Conservation (phyloP, 2,329 filamentous ascomycete genomes). For the Dothiorella sarmentorum region DNA sequence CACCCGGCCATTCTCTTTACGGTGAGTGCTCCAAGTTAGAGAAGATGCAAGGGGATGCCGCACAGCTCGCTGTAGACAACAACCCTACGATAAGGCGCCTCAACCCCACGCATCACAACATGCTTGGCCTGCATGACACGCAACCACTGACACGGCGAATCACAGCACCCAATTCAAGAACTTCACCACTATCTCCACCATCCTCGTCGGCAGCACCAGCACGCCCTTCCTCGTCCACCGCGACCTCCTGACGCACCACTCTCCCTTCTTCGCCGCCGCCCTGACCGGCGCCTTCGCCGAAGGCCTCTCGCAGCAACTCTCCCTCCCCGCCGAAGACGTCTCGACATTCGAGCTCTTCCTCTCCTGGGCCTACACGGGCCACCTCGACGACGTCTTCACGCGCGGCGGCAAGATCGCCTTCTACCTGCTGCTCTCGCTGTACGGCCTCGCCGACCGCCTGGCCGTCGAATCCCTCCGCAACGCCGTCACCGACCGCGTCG, state of each 20-base stretch:
- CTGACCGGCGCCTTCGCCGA: conserved; percentile 48
- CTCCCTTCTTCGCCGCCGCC: conserved; percentile 51
- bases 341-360: conserved; percentile 50
- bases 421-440: conserved; percentile 49
- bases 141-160: background rate
- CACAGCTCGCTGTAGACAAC: background rate
- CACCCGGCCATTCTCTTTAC: conserved; percentile 16
- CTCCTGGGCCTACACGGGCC: conserved; percentile 50
- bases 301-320: conserved; percentile 40
- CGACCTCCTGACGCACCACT: conserved; percentile 45
- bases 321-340: conserved; percentile 43
- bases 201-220: conserved; percentile 39
- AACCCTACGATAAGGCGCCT: background rate
- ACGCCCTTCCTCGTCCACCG: conserved; percentile 47
- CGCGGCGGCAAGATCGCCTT: conserved; percentile 48
- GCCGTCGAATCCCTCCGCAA: conserved; percentile 46
- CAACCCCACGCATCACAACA: background rate
- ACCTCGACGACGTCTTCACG: conserved; percentile 38
- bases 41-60: conserved; percentile 10
- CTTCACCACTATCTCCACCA: conserved; percentile 36
- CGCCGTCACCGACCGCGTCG: conserved; percentile 42
- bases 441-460: conserved; percentile 46
- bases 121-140: background rate
- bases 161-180: conserved; percentile 39
- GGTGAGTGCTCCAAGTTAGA: conserved; percentile 3